Base-by-base conservation (phyloP, 305 asterid species). In the Solanum hybrid region DNA sequence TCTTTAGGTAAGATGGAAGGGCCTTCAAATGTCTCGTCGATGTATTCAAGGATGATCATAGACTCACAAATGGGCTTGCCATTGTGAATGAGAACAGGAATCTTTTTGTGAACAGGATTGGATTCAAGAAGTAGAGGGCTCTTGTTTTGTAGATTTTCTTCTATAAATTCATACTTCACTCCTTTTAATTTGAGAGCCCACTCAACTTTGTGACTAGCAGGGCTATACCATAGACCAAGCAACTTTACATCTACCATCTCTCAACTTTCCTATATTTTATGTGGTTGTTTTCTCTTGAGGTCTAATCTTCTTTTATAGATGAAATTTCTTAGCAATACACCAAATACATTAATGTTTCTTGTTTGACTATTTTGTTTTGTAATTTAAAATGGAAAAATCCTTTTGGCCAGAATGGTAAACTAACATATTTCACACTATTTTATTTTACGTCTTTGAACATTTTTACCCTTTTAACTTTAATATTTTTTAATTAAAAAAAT, bases 371-470 rank as follows among this genome's bases (percentile, higher is more conserved):
- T 60, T 60, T 7, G 26, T 60, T 60, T 22, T 60, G 71, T 7
- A 60, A 20, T 60, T 3, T 20, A 46, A 46, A 42, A 42, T 42
- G 56, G 17, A 42, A 12, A 42, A 42, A 12, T 40, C 2, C 0
- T 42, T 42, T 42, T 42, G 5, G 16, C 5, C 16, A 11, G 51
- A 40, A 40, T 40, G 56, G 17, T 12, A 40, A 40, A 1, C 0
- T 12, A 40, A 40, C 17, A 40, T 12, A 40, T 12, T 40, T 40
- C 17, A 12, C 17, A 40, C 51, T 40, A 40, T 40, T 40, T 40
- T 40, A 40, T 40, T 40, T 40, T 40, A 12, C 0, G 0, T 40
- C 0, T 40, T 40, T 11, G 5, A 40, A 11, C 0, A 40, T 10
- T 40, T 40, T 40, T 40, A 40, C 0, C 16, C 1, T 11, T 40